Evolutionary conservation across 202 grass and related monocot species (phyloP), one percentile per base, ranked within the genome.

Genomic region (Elaeis oleifera): DNA sequence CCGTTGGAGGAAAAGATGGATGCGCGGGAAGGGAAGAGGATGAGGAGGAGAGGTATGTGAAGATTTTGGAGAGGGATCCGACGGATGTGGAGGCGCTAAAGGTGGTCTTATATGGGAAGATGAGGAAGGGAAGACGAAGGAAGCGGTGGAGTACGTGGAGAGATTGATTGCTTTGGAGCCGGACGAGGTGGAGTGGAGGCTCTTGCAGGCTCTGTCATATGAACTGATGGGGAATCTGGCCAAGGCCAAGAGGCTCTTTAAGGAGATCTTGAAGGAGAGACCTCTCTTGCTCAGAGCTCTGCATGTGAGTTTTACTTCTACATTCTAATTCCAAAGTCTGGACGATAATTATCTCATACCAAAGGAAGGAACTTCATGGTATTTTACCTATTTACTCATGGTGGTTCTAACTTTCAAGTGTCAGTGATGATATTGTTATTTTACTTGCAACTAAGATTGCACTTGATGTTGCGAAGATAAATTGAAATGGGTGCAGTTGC

Each of bases 261-360:
- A 22, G 65, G 80, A 89, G 63, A 70, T 92, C 32, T 82, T 92
- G 48, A 77, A 72, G 17, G 77, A 92, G 62, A 71, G 72, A 65
- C 94, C 94, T 3, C 84, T 92, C 49, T 74, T 65, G 65, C 29
- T 85, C 58, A 79, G 75, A 73, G 94, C 94, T 78, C 84, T 97
- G 56, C 94, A 92, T 86, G 94, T 97, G 56, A 71, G 94, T 82
- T 31, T 51, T 25, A 67, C 8, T 36, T 0, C 14, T 54, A 31
- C 6, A 44, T 44, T 44, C 36, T 44, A 44, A 44, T 44, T 44
- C 36, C 36, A 44, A 44, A 44, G 36, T 44, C 36, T 44, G 11
- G 11, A 44, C 8, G 13, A 44, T 44, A 44, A 2, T 9, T 11
- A 44, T 44, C 1, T 11, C 36, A 44, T 13, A 44, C 8, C 13